Conservation (phyloP, 129 eudicot genomes). For the Dittrichia graveolens region DNA sequence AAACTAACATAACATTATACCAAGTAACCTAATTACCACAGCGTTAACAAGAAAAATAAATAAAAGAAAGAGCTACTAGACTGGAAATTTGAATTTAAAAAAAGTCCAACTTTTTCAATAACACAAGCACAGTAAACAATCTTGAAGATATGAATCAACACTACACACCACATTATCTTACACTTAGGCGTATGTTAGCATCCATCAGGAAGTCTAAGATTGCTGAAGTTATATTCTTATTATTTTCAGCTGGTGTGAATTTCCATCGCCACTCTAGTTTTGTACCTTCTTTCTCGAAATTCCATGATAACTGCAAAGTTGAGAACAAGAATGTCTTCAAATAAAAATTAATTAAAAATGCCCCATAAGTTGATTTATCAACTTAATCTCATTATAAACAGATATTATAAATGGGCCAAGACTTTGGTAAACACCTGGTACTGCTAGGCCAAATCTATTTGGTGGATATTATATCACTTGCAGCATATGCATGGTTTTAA, state of each 20-base stretch:
- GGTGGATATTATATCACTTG: neutral
- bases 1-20: neutral
- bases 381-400: neutral
- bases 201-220: constrained; percentile 83
- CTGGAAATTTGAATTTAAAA: neutral
- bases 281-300: constrained; percentile 83
- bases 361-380: neutral
- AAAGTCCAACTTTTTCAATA: neutral
- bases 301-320: constrained; percentile 82
- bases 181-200: constrained; percentile 78
- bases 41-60: neutral
- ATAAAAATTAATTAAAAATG: neutral
- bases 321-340: constrained; percentile 4
- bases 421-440: no score
- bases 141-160: constrained; percentile 11
- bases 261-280: constrained; percentile 96
- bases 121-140: constrained; percentile 7
- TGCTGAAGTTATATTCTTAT: constrained; percentile 54
- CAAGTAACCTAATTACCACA: neutral
- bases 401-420: no score
- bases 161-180: constrained; percentile 35
- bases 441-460: no score
- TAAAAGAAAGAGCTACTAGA: neutral
- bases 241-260: constrained; percentile 57
- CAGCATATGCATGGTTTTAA: constrained; percentile 3